Percentiles rank a stretch among this genome's conserved stretches.
These are phyloP conservation scores for Tetracladium setigerum DNA, from an alignment of 495 filamentous ascomycete species.

Conservation along the genomic window DNA sequence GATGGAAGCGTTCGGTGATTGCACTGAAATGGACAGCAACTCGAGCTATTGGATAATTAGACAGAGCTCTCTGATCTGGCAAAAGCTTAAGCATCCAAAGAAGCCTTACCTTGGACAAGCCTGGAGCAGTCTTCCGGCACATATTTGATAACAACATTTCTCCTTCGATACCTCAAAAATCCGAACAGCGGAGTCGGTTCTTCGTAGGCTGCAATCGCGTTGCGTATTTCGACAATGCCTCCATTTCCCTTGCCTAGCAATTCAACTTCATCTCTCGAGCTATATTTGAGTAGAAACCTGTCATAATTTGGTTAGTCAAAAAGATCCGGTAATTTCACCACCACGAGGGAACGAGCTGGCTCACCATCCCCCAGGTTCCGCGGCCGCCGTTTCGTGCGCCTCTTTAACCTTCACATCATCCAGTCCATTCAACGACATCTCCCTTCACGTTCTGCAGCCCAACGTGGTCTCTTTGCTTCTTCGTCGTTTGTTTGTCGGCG, in stretches of 20 bases:
- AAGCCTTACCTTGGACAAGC: constrained; percentile 71
- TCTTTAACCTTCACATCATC: constrained; percentile 74
- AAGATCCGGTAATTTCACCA: neutral
- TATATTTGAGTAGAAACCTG: constrained; percentile 94
- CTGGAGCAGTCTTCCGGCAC: constrained; percentile 85
- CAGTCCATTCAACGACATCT: constrained; percentile 96
- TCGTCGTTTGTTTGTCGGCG: constrained; percentile 3
- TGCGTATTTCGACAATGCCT: constrained; percentile 78
- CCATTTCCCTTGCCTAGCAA: constrained; percentile 70
- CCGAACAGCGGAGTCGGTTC: constrained; percentile 87
- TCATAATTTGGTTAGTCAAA: constrained; percentile 9
- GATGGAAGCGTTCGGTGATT: constrained; percentile 76
- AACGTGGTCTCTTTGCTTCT: constrained; percentile 1
- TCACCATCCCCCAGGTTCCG: constrained; percentile 92
- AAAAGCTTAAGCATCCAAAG: neutral
- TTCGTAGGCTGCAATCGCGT: constrained; percentile 65
- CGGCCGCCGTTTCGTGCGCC: constrained; percentile 71
- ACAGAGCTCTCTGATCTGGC: neutral
- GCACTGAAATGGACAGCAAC: constrained; percentile 91
- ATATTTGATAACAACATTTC: constrained; percentile 88
- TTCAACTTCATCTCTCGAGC: constrained; percentile 79
- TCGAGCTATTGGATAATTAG: constrained; percentile 53
- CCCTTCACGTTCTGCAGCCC: constrained; percentile 9
- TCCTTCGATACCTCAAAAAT: constrained; percentile 79
- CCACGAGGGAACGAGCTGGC: constrained; percentile 22